Evolutionary conservation across 1,284 basidiomycete genomes (phyloP), one percentile per base, ranked within the genome.

Genomic region (Dichomitus squalens): DNA sequence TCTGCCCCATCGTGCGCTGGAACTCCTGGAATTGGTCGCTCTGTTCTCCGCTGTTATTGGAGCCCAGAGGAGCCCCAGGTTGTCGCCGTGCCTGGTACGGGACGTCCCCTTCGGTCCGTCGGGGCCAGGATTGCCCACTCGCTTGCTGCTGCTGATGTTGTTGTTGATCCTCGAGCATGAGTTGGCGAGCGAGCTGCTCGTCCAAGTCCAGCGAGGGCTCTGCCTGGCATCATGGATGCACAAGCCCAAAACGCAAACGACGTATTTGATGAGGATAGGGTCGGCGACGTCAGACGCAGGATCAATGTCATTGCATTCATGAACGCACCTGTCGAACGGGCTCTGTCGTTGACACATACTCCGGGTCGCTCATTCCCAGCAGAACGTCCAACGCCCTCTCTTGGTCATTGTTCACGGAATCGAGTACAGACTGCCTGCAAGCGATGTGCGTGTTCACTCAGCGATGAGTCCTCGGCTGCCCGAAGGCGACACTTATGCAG

Each of bases 351-450:
- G 79, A 72, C 23, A 79, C 78, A 67, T 88, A 91, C 6, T 85
- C 79, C 1, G 90, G 91, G 73, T 93, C 91, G 70, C 80, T 90
- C 90, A 93, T 93, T 8, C 86, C 86, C 7, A 93, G 79, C 16
- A 93, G 75, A 0, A 79, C 74, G 65, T 92, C 90, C 52, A 92
- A 79, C 4, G 90, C 90, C 27, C 78, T 80, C 64, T 88, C 89
- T 62, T 90, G 83, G 63, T 89, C 75, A 21, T 85, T 79, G 34
- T 76, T 67, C 1, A 87, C 86, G 9, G 86, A 87, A 56, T 90
- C 82, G 47, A 92, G 74, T 1, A 92, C 85, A 18, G 83, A 85
- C 66, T 81, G 76, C 38, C 87, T 88, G 62, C 41, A 52, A 2
- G 29, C 23, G n/a, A 23, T 3, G n/a, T 21, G 23, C 31, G 23